These are phyloP conservation scores for Hypsizygus ulmarius DNA, from an alignment of 1,284 basidiomycete genomes.

Conservation along the genomic window DNA sequence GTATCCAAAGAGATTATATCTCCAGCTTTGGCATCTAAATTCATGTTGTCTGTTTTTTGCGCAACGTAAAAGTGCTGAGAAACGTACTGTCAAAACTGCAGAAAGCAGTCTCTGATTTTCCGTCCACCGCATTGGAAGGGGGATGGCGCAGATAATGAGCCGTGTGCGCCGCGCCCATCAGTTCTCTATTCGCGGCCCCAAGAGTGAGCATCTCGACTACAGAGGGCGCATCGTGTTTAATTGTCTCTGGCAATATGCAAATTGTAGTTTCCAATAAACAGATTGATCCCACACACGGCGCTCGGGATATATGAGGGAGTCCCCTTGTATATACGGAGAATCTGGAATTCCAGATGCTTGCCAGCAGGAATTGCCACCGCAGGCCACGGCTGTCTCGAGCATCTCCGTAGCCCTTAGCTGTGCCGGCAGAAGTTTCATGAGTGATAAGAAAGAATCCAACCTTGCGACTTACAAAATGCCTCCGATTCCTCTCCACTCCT, in stretches of 20 bases:
- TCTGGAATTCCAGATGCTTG: background rate
- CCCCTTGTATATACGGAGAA: constrained; percentile 10
- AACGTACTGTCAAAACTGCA: constrained; percentile 41
- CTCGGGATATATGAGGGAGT: constrained; percentile 22
- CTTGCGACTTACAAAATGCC: constrained; percentile 50
- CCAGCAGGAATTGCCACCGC: constrained; percentile 1
- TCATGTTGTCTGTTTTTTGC: background rate
- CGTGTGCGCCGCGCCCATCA: constrained; percentile 33
- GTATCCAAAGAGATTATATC: constrained; percentile 49
- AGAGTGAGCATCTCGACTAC: constrained; percentile 40
- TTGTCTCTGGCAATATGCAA: constrained; percentile 36
- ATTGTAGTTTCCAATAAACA: constrained; percentile 60
- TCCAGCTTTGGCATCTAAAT: constrained; percentile 31
- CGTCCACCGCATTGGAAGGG: constrained; percentile 58
- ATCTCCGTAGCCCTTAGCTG: constrained; percentile 42
- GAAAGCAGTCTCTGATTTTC: constrained; percentile 46
- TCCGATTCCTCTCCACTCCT: constrained; percentile 55
- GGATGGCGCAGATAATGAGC: constrained; percentile 43
- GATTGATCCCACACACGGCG: constrained; percentile 43
- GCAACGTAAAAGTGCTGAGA: constrained; percentile 21
- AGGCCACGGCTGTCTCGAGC: constrained; percentile 33
- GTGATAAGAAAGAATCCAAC: background rate
- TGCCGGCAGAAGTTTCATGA: background rate
- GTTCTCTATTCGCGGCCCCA: constrained; percentile 34
- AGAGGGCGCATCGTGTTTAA: constrained; percentile 23